These are phyloP conservation scores for Beauveria rudraprayagi DNA, from an alignment of 2,329 filamentous ascomycete genomes.

Conservation along the genomic window DNA sequence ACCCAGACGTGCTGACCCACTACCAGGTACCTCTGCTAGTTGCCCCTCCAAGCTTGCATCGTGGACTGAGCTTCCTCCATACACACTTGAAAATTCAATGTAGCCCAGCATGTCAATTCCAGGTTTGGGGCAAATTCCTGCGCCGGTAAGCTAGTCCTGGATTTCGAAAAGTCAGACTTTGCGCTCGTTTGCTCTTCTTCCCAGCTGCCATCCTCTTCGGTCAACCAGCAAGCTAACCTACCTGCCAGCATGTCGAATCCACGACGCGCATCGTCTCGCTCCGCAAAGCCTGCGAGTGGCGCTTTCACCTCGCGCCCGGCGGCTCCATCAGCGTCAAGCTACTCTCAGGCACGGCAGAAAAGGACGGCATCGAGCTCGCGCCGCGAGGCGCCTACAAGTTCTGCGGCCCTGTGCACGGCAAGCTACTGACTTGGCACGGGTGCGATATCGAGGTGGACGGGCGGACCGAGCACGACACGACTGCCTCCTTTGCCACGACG, in stretches of 20 bases:
- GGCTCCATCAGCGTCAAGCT: conserved; percentile 48
- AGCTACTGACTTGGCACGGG: conserved; percentile 87
- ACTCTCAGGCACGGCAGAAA: conserved; percentile 74
- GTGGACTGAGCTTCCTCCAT: not conserved
- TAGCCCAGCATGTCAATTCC: conserved; percentile 59
- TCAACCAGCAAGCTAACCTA: not conserved
- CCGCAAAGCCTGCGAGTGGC: conserved; percentile 64
- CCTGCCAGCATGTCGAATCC: conserved; percentile 26
- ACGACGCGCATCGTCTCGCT: conserved; percentile 44
- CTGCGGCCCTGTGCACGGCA: conserved; percentile 64
- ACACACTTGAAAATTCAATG: conserved; percentile 17
- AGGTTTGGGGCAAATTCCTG: conserved; percentile 60
- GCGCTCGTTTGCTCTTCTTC: not conserved
- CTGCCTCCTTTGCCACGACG: conserved; percentile 56
- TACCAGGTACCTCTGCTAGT: not conserved
- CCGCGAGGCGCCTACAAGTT: conserved; percentile 73
- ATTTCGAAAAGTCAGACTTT: not conserved
- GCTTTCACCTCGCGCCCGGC: conserved; percentile 59
- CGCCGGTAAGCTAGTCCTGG: conserved; percentile 36
- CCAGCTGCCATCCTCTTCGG: not conserved
- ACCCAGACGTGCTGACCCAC: not conserved
- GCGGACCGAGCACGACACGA: conserved; percentile 41
- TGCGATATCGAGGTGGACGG: conserved; percentile 75
- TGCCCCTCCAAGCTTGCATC: conserved; percentile 3
- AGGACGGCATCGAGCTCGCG: conserved; percentile 91